Percentiles rank a stretch among this genome's conserved stretches.
These are phyloP conservation scores for Penicillium paradoxum DNA, from an alignment of 495 filamentous ascomycete genomes.

Conservation along the genomic window DNA sequence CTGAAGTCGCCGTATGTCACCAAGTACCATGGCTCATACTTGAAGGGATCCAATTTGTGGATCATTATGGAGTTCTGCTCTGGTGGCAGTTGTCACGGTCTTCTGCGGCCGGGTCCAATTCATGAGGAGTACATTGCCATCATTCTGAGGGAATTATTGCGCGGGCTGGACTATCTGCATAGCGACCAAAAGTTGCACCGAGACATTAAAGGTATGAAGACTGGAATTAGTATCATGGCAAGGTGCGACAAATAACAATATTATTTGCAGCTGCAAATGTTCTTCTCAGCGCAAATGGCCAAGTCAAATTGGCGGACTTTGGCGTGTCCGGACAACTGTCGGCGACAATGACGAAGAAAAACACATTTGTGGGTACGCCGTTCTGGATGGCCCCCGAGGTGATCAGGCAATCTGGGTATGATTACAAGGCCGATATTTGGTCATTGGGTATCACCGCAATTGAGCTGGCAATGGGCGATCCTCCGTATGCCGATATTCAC, in stretches of 20 bases:
- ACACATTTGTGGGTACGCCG: conserved; percentile 96
- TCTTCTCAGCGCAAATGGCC: conserved; percentile 77
- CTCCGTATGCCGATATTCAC: conserved; percentile 93
- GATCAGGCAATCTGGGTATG: conserved; percentile 96
- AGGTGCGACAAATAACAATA: conserved; percentile 11
- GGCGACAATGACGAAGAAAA: conserved; percentile 99
- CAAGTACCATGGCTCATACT: conserved; percentile 92
- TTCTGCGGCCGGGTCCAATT: conserved; percentile 90
- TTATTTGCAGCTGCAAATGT: conserved; percentile 74
- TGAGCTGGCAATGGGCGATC: conserved; percentile 87
- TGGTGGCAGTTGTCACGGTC: conserved; percentile 84
- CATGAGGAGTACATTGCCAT: conserved; percentile 92
- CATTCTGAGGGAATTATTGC: conserved; percentile 81
- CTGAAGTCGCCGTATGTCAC: conserved; percentile 93
- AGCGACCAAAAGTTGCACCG: conserved; percentile 91
- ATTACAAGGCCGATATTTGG: conserved; percentile 99
- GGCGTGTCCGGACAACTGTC: conserved; percentile 96
- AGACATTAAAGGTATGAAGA: conserved; percentile 80
- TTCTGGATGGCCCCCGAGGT: conserved; percentile 99
- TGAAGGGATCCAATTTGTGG: conserved; percentile 94
- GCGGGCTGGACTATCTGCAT: conserved; percentile 90
- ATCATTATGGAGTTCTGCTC: conserved; percentile 97
- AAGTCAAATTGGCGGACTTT: conserved; percentile 97
- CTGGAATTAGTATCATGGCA: neutral
- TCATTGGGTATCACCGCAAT: conserved; percentile 97